Base-by-base conservation (phyloP, 768 basidiomycete genomes). In the Piloderma croceum region DNA sequence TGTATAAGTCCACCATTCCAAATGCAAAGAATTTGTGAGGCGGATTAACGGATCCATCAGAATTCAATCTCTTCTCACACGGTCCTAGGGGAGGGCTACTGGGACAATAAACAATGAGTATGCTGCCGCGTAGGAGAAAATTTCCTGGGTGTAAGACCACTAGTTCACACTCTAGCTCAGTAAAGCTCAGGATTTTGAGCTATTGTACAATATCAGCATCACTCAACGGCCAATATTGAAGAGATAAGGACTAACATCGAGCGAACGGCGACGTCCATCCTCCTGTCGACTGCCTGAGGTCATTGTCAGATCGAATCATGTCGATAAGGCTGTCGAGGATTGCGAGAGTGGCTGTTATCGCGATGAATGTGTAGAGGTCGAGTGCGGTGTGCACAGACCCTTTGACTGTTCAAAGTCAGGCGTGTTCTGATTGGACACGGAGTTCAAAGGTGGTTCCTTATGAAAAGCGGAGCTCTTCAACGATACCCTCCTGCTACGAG, bases 241-340 rank as follows among this genome's bases (percentile, higher is more conserved):
- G 18, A 38, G 34, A 43, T 39, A 24, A 34, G 20, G 38, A 36
- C 38, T 21, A 39, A 53, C 47, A 24, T 53, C 21, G 24, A 49
- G 38, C 9, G 20, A 36, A 46, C 44, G 47, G 7, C 15, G 22
- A 24, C 17, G n/a, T 24, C 15, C 29, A 29, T 20, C 36, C 12
- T 47, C 52, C 7, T 34, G 31, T 25, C 10, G 24, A 36, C 36
- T 50, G 51, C 15, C 45, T 40, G 24, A 20, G 42, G 24, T 52
- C 32, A 36, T 54, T 54, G 24, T 54, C 50, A 15, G 43, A 45
- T 35, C 41, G 31, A 23, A 54, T 45, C 45, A 52, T 45, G 29
- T 35, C 34, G 22, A 49, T 49, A 29, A 54, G 51, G 32, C 20
- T 32, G 23, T 46, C 42, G 21, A 52, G 39, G 37, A 50, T 47